Evolutionary conservation across 2,329 filamentous ascomycete species (phyloP), one percentile per base, ranked within the genome.

Genomic region (Aspergillus candidus): DNA sequence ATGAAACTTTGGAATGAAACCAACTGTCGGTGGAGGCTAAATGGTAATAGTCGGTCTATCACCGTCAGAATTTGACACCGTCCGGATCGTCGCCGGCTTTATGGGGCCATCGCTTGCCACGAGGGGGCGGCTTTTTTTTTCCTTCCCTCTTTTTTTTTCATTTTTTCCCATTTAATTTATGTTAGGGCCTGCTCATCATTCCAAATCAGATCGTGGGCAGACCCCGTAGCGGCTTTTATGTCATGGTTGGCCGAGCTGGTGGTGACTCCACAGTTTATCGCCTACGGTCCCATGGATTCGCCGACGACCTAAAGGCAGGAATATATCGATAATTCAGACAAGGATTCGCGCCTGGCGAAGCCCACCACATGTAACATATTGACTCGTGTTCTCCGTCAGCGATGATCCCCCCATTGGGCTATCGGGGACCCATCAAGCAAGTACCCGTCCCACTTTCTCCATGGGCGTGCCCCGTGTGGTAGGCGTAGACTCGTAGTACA

Each of bases 151-250:
- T 38, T 27, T 44, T 35, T 37, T 44, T 32, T 43, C n/a, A n/a
- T 41, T 34, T 15, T 22, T 22, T 22, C 7, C 6, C 2, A 6
- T 22, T 22, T 22, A 5, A 3, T 27, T 44, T 35, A 31, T 44
- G 18, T 34, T 44, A 44, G 38, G 36, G 31, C 34, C 35, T 34
- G 36, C 6, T 38, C 29, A 27, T 32, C 41, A 13, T 48, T 12
- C 31, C 45, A 38, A 48, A 48, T 48, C 35, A 44, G 38, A 44
- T 44, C 41, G 39, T 32, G 32, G 18, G 15, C 41, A 15, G 18
- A 30, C 27, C 18, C n/a, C 11, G 38, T 27, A 27, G 22, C 22
- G 22, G 22, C 22, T 17, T 34, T 47, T 47, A 46, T 42, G 43
- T 45, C 42, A 38, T 37, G 35, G n/a, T 32, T 29, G 22, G 35